phyloP scores from a whole-genome alignment of 148 eudicot species.

The Rheum nobile region DNA sequence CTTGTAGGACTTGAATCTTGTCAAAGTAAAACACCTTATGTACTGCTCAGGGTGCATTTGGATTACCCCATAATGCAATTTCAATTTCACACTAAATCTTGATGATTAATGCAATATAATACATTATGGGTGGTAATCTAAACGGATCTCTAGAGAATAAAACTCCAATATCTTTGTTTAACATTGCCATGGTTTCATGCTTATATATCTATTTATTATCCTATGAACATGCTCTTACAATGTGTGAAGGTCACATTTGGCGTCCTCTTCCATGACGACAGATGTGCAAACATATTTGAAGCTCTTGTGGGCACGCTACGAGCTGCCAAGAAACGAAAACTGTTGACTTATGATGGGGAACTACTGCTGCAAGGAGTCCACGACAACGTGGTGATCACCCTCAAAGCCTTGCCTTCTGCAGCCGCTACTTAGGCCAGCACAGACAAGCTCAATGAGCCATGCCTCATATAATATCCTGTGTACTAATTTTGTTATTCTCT shows the following conservation, averaged over 20 bases:
- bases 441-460: neutral
- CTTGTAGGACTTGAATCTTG: neutral
- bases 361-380: conserved; percentile 93
- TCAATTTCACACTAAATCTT: too few species aligned
- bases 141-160: neutral
- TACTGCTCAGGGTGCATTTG: neutral
- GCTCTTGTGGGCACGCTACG: conserved; percentile 93
- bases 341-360: conserved; percentile 79
- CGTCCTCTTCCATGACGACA: conserved; percentile 81
- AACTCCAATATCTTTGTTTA: neutral
- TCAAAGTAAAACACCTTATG: neutral
- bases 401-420: conserved; percentile 41
- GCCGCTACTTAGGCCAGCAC: neutral
- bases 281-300: conserved; percentile 93
- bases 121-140: too few species aligned
- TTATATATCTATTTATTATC: neutral
- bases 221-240: conserved; percentile 5
- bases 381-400: conserved; percentile 67
- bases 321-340: conserved; percentile 87
- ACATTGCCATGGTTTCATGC: neutral
- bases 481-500: neutral
- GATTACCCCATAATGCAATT: too few species aligned
- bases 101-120: too few species aligned
- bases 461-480: neutral
- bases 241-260: conserved; percentile 79